Evolutionary conservation across 306 rosid species (phyloP).

Genomic region (Inga laurina): DNA sequence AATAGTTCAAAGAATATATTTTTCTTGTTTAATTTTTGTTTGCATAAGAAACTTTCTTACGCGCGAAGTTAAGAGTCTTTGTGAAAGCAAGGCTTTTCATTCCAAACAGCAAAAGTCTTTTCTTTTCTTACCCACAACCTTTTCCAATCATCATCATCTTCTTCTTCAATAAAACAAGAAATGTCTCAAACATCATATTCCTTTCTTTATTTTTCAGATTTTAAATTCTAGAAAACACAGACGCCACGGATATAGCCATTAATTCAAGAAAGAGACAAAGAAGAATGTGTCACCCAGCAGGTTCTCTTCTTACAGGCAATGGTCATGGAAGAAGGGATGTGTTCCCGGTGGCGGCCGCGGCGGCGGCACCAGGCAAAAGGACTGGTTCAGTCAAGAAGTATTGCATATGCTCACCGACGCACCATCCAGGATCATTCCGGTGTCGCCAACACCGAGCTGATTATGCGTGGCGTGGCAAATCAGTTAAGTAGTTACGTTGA

Average conservation of each 20-base stretch:
- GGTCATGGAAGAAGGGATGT: conserved; percentile 32
- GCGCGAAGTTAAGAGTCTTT: background rate
- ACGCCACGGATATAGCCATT: background rate
- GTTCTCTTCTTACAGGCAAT: conserved; percentile 12
- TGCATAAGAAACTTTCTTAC: background rate
- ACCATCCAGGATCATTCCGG: conserved; percentile 79
- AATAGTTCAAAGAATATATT: background rate
- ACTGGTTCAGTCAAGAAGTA: conserved; percentile 17
- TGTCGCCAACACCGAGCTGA: conserved; percentile 64
- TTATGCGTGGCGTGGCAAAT: conserved; percentile 60
- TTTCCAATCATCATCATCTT: background rate
- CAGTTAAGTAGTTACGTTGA: background rate
- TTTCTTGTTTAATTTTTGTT: background rate
- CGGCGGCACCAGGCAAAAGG: background rate
- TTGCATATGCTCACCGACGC: conserved; percentile 75
- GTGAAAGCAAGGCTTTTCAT: background rate
- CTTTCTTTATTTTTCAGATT: background rate
- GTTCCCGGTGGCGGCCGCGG: conserved; percentile 17
- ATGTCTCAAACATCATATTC: background rate
- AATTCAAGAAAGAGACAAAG: background rate
- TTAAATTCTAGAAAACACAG: background rate
- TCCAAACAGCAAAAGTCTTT: conserved; percentile 9
- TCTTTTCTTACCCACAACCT: conserved; percentile 29
- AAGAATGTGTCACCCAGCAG: conserved; percentile 45
- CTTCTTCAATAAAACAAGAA: background rate